Evolutionary conservation across 441 rosid species (phyloP).

Genomic region (Syzygium syzygioides): DNA sequence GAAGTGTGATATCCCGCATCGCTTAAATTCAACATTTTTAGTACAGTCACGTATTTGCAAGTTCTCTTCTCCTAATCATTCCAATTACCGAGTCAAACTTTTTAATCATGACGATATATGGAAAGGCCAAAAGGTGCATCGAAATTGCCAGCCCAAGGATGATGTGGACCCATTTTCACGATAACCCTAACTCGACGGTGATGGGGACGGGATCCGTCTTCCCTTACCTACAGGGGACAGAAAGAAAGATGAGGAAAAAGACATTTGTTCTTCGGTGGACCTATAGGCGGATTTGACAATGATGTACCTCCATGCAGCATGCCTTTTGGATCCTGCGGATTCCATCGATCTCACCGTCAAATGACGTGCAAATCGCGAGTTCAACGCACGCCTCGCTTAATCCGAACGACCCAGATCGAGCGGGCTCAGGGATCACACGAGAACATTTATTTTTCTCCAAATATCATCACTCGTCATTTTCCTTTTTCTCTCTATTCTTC

Average conservation of each 20-base stretch:
- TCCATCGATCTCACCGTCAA: background rate
- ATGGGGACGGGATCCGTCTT: background rate
- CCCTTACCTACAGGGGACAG: background rate
- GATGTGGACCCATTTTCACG: background rate
- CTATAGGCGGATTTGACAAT: background rate
- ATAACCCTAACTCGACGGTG: background rate
- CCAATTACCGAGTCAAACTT: background rate
- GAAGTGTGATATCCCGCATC: background rate
- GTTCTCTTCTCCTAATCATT: background rate
- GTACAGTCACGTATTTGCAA: background rate
- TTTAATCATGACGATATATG: background rate
- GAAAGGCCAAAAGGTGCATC: background rate
- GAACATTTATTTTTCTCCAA: background rate
- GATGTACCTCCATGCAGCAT: background rate
- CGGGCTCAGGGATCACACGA: accelerated
- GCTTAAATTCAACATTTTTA: background rate
- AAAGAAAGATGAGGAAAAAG: background rate
- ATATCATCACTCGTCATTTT: background rate
- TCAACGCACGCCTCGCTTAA: background rate
- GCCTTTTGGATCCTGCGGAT: background rate
- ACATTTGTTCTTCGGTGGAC: background rate
- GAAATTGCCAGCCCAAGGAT: background rate
- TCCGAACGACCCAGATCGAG: background rate
- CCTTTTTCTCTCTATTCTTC: accelerated
- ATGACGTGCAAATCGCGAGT: background rate